Evolutionary conservation across 2,329 filamentous ascomycete species (phyloP).

Genomic region (Colletotrichum truncatum): DNA sequence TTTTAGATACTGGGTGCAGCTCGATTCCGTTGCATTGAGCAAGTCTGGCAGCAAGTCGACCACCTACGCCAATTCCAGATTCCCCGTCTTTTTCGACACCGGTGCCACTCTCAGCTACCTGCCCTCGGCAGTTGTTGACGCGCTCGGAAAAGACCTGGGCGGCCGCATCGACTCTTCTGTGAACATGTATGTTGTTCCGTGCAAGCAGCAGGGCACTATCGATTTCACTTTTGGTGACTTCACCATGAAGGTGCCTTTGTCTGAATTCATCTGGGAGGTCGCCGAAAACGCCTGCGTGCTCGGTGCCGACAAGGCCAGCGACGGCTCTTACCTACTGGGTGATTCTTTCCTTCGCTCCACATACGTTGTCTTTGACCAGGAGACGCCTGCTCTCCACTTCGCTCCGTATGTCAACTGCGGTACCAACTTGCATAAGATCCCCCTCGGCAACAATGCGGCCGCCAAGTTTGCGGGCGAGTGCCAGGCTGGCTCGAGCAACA

Average conservation of each 20-base stretch:
- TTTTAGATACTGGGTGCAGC: slow-evolving; percentile 54
- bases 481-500: slow-evolving; percentile 5
- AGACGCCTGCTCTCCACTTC: slow-evolving; percentile 37
- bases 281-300: slow-evolving; percentile 49
- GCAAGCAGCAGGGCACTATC: slow-evolving; percentile 50
- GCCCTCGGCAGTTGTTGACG: slow-evolving; percentile 62
- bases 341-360: slow-evolving; percentile 55
- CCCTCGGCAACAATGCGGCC: slow-evolving; percentile 33
- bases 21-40: slow-evolving; percentile 47
- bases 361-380: slow-evolving; percentile 47
- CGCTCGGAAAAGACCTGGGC: slow-evolving; percentile 54
- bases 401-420: slow-evolving; percentile 37
- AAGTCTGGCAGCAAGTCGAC: slow-evolving; percentile 37
- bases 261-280: slow-evolving; percentile 56
- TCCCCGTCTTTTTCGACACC: slow-evolving; percentile 68
- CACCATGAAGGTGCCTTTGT: slow-evolving; percentile 53
- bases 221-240: slow-evolving; percentile 58
- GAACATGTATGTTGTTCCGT: slow-evolving; percentile 60
- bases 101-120: slow-evolving; percentile 75
- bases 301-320: slow-evolving; percentile 54
- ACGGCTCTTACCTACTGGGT: slow-evolving; percentile 45
- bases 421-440: slow-evolving; percentile 35
- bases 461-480: slow-evolving; percentile 35
- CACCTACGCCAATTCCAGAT: slow-evolving; percentile 40
- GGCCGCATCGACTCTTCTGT: slow-evolving; percentile 51